Evolutionary conservation across 352 stramenopile genomes (phyloP).

Genomic region (Stramenopiles sp.): DNA sequence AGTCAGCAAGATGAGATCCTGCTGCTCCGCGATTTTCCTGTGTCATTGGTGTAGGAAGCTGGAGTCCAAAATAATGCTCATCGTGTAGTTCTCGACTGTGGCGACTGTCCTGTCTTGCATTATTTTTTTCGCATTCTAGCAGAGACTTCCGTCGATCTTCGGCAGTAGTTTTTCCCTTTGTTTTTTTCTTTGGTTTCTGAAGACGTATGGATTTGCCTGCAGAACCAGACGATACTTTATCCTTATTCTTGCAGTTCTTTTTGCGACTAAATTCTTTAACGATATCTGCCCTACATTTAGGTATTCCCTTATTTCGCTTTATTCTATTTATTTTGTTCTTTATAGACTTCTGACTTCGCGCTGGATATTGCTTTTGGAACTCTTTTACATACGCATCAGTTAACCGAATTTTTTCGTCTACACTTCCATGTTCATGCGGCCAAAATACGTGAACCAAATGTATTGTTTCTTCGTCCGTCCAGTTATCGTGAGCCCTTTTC

Average conservation of each 20-base stretch:
- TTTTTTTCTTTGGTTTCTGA: background rate
- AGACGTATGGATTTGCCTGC: background rate
- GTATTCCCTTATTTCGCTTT: background rate
- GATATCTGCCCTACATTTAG: background rate
- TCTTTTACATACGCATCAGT: background rate
- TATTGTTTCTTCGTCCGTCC: background rate
- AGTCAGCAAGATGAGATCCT: too few relatives aligned
- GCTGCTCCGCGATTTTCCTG: too few relatives aligned
- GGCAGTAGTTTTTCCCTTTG: background rate
- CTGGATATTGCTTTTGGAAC: background rate
- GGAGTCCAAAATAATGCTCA: too few relatives aligned
- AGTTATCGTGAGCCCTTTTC: background rate
- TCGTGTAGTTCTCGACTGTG: too few relatives aligned
- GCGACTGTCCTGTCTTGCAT: too few relatives aligned
- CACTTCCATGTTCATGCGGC: background rate
- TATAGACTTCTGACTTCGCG: background rate
- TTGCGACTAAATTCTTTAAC: too few relatives aligned
- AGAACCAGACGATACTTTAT: too few relatives aligned
- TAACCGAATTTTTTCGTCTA: background rate
- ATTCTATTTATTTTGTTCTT: background rate
- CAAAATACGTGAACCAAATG: background rate
- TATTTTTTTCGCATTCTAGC: background rate
- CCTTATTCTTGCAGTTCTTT: too few relatives aligned
- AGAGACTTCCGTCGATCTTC: background rate
- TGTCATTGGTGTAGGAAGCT: too few relatives aligned